These are phyloP conservation scores for Penicillium sp. DNA, from an alignment of 2,329 filamentous ascomycete genomes.

Conservation along the genomic window DNA sequence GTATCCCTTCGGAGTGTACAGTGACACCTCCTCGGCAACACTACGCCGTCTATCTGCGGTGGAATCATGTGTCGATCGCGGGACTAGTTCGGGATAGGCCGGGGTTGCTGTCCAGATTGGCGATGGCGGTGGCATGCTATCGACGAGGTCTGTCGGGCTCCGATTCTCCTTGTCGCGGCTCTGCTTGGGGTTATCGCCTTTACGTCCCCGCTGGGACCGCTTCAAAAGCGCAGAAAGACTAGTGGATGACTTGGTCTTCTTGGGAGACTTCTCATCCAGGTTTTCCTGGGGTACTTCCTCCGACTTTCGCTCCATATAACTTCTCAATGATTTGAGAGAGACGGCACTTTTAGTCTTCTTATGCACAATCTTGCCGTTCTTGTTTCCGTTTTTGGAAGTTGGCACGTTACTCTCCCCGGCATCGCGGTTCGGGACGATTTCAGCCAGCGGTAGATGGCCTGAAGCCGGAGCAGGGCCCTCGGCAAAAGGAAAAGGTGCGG, in stretches of 20 bases:
- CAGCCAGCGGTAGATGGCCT: conserved; percentile 35
- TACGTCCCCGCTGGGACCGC: conserved; percentile 67
- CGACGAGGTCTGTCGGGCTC: conserved; percentile 54
- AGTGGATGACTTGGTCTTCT: conserved; percentile 78
- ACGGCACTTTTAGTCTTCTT: conserved; percentile 56
- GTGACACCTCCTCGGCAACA: conserved; percentile 55
- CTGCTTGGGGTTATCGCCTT: conserved; percentile 54
- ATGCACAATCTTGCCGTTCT: conserved; percentile 42
- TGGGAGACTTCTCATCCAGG: conserved; percentile 47
- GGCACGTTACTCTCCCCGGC: conserved; percentile 22
- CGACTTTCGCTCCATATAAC: conserved; percentile 46
- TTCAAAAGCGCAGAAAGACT: conserved; percentile 76
- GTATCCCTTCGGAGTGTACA: conserved; percentile 60
- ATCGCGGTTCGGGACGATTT: conserved; percentile 41
- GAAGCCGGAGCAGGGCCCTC: conserved; percentile 47
- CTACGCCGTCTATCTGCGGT: conserved; percentile 46
- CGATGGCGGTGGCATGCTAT: conserved; percentile 59
- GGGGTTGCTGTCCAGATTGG: conserved; percentile 75
- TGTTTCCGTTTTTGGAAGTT: conserved; percentile 40
- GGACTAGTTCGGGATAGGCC: conserved; percentile 29
- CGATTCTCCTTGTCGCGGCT: conserved; percentile 79
- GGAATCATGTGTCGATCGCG: conserved; percentile 37
- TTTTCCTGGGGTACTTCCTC: conserved; percentile 33
- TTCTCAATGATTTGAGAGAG: conserved; percentile 50
- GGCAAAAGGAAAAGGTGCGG: conserved; percentile 43